Evolutionary conservation across 805 yeast genomes (phyloP), one percentile per base, ranked within the genome.

Genomic region (Komagataella phaffii): DNA sequence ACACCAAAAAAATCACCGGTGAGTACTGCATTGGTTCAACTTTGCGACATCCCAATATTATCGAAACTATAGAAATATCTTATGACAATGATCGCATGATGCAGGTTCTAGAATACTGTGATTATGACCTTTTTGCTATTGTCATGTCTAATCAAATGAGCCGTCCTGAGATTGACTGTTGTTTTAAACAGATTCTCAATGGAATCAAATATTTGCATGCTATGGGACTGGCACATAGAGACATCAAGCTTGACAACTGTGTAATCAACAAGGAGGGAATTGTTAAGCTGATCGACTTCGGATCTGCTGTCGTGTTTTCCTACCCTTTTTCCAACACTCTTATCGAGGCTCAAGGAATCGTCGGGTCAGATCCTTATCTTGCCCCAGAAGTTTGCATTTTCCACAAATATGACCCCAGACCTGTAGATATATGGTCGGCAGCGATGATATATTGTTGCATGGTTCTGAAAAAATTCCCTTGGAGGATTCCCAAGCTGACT

Each of bases 21-120:
- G 97, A 90, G 69, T 90, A 88, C 67, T 89, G 96, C 70, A 86
- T 90, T 59, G 96, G 97, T 0, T 83, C 91, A 1, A 85, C 96
- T 1, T 73, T 90, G 55, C 84, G 85, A 62, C 95, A 90, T 65
- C 88, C 95, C 18, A 89, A 90, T 63, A 85, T 90, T 56, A 85
- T 90, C 53, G 91, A 87, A 64, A 90, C 97, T 1, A 80, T 90
- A 51, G 97, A 90, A 62, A 88, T 90, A 50, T 84, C 90, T 48
- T 88, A 88, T 66, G 97, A 90, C 60, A 81, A 84, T 57, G 93
- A 87, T 55, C 74, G 91, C 52, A 84, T 88, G 53, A 80, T 85
- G 59, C 96, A 90, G 67, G 90, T 90, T 48, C 85, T 90, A 95
- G 97, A 90, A 62, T 90, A 88, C 65, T 89, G 96, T 65, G 96